Evolutionary conservation across 164 flowering plant genomes (phyloP), one percentile per base, ranked within the genome.

Genomic region (Sedum album): DNA sequence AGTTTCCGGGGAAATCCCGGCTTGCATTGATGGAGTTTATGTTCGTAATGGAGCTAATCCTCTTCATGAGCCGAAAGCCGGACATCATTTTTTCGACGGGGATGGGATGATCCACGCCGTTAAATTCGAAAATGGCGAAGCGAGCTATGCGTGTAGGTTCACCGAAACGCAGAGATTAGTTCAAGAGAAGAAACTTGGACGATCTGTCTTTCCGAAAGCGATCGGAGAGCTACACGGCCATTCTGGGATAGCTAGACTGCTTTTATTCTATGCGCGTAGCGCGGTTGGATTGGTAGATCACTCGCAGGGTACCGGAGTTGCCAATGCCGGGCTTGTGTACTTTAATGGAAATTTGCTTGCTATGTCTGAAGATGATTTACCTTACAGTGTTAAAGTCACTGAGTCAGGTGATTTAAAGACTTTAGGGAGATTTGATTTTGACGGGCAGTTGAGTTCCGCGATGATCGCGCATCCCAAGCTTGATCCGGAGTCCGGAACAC

Each of bases 381-480:
- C 67, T 23, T 65, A 65, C 17, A 36, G 31, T 3, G 48, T 65
- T 30, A 1, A n/a, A 21, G 42, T 65, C 11, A 21, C 18, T 4
- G 46, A 36, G 18, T 65, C 67, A 4, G 67, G 67, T 41, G 67
- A 65, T 41, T 36, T 65, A 5, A 36, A 33, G 6, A 65, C 67
- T 5, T 18, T 41, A 15, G 67, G 67, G 3, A 36, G 67, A n/a
- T 65, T 65, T 33, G 67, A 65, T 36, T 65, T 65, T 30, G 30
- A 65, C 5, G 67, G 67, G 46, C 67, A 65, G 46, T n/a, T 65
- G 67, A 65, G 20, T 46, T 36, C 67, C 1, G 26, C 67, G 18
- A 65, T 65, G 67, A 65, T 66, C 66, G 66, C 73, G 51, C 74
- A 66, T 35, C 60, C 70, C 26, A 57, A 68, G 57, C 18, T 48